phyloP scores from a whole-genome alignment of 2,329 filamentous ascomycete species.

The Xylariaceae sp. region DNA sequence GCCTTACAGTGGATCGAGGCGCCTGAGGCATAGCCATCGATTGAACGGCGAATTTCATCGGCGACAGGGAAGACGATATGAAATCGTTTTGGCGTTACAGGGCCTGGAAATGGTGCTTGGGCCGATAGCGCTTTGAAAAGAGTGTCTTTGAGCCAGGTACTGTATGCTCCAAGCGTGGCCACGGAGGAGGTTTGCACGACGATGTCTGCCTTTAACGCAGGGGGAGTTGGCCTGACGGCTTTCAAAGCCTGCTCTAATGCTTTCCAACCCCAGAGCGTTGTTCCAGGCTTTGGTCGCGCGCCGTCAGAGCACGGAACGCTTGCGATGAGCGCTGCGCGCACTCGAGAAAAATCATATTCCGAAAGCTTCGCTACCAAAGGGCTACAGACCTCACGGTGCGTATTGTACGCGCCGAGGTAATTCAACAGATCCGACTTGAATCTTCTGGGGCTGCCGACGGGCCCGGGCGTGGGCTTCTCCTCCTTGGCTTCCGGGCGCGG shows the following conservation, averaged over 20 bases:
- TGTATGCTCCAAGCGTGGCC: conserved; percentile 65
- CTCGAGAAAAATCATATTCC: conserved; percentile 61
- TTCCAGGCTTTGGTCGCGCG: conserved; percentile 38
- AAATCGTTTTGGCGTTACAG: conserved; percentile 42
- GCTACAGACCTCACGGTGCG: conserved; percentile 46
- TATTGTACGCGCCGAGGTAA: conserved; percentile 67
- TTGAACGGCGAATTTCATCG: conserved; percentile 66
- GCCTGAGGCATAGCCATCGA: conserved; percentile 75
- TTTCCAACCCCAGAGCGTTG: conserved; percentile 71
- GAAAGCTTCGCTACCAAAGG: conserved; percentile 52
- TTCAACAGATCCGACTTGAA: conserved; percentile 72
- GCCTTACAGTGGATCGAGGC: conserved; percentile 77
- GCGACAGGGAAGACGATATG: conserved; percentile 77
- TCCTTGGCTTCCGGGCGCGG: conserved; percentile 5
- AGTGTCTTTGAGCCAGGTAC: conserved; percentile 65
- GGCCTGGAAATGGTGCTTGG: neutral
- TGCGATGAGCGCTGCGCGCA: conserved; percentile 68
- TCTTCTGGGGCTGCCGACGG: conserved; percentile 55
- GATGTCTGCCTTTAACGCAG: conserved; percentile 40
- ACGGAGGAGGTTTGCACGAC: conserved; percentile 72
- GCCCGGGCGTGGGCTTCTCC: conserved; percentile 9
- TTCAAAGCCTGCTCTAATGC: conserved; percentile 57
- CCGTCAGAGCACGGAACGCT: conserved; percentile 68
- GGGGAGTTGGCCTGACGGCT: conserved; percentile 41
- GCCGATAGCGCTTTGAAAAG: conserved; percentile 48